phyloP scores from a whole-genome alignment of 2,329 filamentous ascomycete species.

The Aspergillus fumigatus region DNA sequence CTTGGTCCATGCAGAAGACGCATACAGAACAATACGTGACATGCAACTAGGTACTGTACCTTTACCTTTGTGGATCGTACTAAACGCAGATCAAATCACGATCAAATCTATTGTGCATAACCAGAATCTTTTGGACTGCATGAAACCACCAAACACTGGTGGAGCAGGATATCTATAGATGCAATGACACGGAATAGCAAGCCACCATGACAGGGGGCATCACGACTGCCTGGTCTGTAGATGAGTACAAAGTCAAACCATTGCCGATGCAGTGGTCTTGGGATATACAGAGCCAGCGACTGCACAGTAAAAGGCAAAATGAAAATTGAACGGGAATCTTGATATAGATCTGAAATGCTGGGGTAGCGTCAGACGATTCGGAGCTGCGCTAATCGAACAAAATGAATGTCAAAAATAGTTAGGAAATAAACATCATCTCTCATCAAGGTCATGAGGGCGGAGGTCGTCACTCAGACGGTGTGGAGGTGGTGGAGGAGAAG shows the following conservation, averaged over 20 bases:
- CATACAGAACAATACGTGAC: not conserved
- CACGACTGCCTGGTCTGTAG: not conserved
- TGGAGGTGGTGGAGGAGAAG: constrained; percentile 34
- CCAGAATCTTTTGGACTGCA: not conserved
- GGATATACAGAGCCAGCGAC: not conserved
- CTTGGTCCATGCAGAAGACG: too few relatives aligned
- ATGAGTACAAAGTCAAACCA: not conserved
- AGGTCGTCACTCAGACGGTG: constrained; percentile 29
- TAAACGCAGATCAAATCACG: not conserved
- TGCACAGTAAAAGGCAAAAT: not conserved
- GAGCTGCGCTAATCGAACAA: constrained; percentile 29
- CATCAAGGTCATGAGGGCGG: constrained; percentile 40
- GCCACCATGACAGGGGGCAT: not conserved
- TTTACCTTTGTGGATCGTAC: too few relatives aligned
- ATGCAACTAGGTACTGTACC: not conserved
- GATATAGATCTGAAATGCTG: not conserved
- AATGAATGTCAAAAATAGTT: constrained; percentile 14
- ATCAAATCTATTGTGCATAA: constrained; percentile 1
- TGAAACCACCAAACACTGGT: not conserved
- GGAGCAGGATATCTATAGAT: not conserved
- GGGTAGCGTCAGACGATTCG: not conserved
- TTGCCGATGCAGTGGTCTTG: not conserved
- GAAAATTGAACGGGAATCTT: not conserved
- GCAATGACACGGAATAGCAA: not conserved
- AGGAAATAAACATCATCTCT: constrained; percentile 43